Evolutionary conservation across 257 asterid genomes (phyloP), one percentile per base, ranked within the genome.

Genomic region (Nicotiana attenuata): DNA sequence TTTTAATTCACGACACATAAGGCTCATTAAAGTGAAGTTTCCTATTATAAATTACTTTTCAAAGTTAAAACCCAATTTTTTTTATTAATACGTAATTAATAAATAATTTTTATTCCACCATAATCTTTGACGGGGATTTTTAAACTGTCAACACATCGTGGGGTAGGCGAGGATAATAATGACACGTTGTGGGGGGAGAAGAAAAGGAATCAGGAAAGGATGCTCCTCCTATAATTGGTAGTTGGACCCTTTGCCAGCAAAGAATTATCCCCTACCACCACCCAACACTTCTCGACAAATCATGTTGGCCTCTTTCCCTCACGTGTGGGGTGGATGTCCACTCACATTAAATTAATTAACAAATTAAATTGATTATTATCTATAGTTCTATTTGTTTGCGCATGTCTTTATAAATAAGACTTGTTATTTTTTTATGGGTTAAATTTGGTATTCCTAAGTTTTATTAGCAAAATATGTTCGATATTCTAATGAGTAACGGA

Each of bases 121-220:
- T 41, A 41, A 41, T 41, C 3, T 41, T 41, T 9, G 3, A 41
- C 13, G 3, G 3, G 11, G 3, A 73, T 47, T 47, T 47, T 73
- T 47, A 73, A 47, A 47, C 15, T 47, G 41, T 50, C 8, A 20
- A 47, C 9, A 5, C 22, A 47, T 75, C 9, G 63, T 47, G 79
- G 82, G 77, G 82, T 80, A n/a, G 82, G 76, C 26, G 76, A 80
- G 64, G 76, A 24, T 47, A 73, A 73, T 73, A 73, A 73, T 73
- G 79, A 73, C 63, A 73, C 79, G 63, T 73, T 73, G 79, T 73
- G 79, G 79, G 79, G 79, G 79, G 3, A 20, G 8, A 73, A 10
- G 38, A 15, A 75, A 75, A 75, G 1, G 79, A 73, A 13, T 73
- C 22, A 45, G 64, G 24, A 57, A 57, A 6, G 45, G 60, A 60